Percentiles rank a stretch among this genome's conserved stretches.
Conservation (phyloP, 306 rosid genomes). For the Casuarina equisetifolia region DNA sequence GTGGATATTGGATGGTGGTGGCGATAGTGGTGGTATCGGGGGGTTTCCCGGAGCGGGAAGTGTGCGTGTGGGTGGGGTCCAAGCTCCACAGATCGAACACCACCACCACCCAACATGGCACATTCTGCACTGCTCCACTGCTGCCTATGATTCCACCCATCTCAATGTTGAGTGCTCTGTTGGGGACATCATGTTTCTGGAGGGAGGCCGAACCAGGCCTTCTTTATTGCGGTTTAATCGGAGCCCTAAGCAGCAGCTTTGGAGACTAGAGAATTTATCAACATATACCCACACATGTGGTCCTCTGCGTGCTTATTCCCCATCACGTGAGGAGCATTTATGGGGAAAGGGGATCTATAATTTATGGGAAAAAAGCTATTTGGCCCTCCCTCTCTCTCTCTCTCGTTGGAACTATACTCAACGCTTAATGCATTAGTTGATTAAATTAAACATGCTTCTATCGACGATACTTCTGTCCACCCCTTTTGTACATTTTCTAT, state of each 20-base stretch:
- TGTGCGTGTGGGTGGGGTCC: constrained; percentile 65
- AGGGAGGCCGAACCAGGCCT: not conserved
- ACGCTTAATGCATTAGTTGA: too few relatives aligned
- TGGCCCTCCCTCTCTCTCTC: too few relatives aligned
- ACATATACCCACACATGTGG: not conserved
- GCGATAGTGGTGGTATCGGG: constrained; percentile 36
- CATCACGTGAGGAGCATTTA: constrained; percentile 28
- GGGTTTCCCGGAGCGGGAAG: constrained; percentile 42
- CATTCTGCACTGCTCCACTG: constrained; percentile 49
- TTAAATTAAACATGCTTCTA: too few relatives aligned
- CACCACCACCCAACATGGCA: constrained; percentile 52
- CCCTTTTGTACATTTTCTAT: too few relatives aligned
- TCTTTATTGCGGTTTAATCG: too few relatives aligned
- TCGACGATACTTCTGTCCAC: too few relatives aligned
- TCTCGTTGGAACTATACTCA: too few relatives aligned
- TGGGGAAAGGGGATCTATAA: not conserved
- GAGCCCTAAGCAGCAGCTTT: not conserved
- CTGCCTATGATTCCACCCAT: constrained; percentile 49
- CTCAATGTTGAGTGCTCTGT: constrained; percentile 36
- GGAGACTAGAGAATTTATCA: not conserved
- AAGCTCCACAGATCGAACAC: constrained; percentile 15
- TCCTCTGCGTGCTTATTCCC: not conserved
- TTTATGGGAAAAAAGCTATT: not conserved
- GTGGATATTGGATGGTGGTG: constrained; percentile 44
- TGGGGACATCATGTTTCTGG: constrained; percentile 26